phyloP scores from a whole-genome alignment of 345 rosid genomes.

The Euphorbia lathyris region DNA sequence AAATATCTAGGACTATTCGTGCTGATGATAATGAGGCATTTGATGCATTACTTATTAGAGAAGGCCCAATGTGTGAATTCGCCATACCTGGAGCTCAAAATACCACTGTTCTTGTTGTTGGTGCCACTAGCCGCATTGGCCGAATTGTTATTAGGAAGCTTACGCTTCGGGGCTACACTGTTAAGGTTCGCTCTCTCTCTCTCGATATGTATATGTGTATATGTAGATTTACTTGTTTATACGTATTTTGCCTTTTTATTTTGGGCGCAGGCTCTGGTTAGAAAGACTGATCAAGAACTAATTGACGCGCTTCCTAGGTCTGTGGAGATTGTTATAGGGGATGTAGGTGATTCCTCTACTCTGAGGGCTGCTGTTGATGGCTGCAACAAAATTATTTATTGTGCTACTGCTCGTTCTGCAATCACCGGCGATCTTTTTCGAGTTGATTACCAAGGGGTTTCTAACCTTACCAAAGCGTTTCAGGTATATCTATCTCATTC shows the following conservation, averaged over 20 bases:
- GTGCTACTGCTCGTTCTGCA: conserved; percentile 92
- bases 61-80: conserved; percentile 97
- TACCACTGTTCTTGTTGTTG: conserved; percentile 88
- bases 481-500: conserved; percentile 59
- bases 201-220: not conserved
- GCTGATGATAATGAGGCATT: conserved; percentile 60
- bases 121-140: conserved; percentile 90
- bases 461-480: conserved; percentile 80
- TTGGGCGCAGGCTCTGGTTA: conserved; percentile 56
- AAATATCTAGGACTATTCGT: conserved; percentile 80
- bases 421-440: conserved; percentile 83
- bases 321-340: conserved; percentile 76
- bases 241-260: not conserved
- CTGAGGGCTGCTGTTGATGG: conserved; percentile 69
- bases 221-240: not conserved
- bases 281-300: conserved; percentile 65
- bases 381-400: conserved; percentile 84
- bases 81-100: conserved; percentile 90
- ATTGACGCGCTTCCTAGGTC: conserved; percentile 83
- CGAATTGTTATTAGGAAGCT: conserved; percentile 92
- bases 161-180: conserved; percentile 90
- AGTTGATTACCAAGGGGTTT: conserved; percentile 91
- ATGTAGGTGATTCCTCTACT: conserved; percentile 79
- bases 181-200: conserved; percentile 44
- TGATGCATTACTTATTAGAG: conserved; percentile 64